These are phyloP conservation scores for Buddleja alternifolia DNA, from an alignment of 257 asterid species.

Conservation along the genomic window DNA sequence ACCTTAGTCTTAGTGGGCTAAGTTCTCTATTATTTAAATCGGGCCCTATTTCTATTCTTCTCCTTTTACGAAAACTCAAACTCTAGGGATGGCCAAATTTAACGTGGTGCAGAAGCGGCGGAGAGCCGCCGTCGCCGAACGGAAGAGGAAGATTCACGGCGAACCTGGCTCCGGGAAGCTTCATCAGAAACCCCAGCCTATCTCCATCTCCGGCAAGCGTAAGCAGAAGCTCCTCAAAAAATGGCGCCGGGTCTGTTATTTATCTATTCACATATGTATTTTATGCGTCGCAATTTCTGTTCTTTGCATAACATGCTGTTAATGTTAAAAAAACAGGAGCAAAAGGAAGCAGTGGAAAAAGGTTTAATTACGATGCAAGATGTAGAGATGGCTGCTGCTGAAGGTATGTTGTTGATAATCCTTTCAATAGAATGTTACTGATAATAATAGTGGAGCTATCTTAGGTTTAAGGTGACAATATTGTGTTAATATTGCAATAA, in stretches of 20 bases:
- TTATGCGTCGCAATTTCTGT: background rate
- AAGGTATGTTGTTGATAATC: slow-evolving; percentile 32
- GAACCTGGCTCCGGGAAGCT: slow-evolving; percentile 63
- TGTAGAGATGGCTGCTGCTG: slow-evolving; percentile 78
- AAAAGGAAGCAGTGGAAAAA: slow-evolving; percentile 67
- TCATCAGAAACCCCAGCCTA: slow-evolving; percentile 51
- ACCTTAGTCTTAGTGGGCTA: too few species aligned
- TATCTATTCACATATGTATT: background rate
- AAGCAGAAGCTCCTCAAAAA: slow-evolving; percentile 76
- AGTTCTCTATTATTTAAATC: too few species aligned
- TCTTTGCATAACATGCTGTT: background rate
- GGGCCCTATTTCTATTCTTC: too few species aligned
- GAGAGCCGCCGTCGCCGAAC: slow-evolving; percentile 54
- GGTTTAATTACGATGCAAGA: slow-evolving; percentile 78
- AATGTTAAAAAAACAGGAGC: slow-evolving; percentile 54
- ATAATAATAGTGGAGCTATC: background rate
- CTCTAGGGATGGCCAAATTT: slow-evolving; percentile 58
- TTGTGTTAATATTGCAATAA: background rate
- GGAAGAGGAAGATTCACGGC: slow-evolving; percentile 63
- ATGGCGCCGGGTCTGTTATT: slow-evolving; percentile 80
- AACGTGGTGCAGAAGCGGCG: slow-evolving; percentile 76
- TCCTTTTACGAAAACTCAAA: too few species aligned
- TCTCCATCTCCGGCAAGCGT: slow-evolving; percentile 85
- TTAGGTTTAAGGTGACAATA: background rate
- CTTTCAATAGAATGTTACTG: background rate